A percentile compares a stretch with the other conserved stretches of the same genome.
phyloP scores from a whole-genome alignment of 2,329 filamentous ascomycete species.

The Penicillium thymicola region DNA sequence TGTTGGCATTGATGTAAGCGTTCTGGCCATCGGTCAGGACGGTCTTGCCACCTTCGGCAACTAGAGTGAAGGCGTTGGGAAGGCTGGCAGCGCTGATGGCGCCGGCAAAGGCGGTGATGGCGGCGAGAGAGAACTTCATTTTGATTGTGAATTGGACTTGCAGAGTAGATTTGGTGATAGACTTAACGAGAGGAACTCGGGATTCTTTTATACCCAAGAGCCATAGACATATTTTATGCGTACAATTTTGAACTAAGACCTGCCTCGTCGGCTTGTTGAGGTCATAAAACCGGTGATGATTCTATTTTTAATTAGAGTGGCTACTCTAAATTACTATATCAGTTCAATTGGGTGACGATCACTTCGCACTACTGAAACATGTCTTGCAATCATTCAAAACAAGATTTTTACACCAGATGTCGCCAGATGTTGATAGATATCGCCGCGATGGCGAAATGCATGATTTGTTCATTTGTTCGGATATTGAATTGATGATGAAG shows the following conservation, averaged over 20 bases:
- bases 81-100: conserved; percentile 22
- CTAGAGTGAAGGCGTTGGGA: conserved; percentile 27
- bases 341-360: conserved; percentile 7
- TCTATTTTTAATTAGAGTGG: conserved; percentile 4
- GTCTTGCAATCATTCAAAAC: conserved; percentile 11
- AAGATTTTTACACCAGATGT: not conserved
- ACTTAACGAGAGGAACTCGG: not conserved
- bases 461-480: not conserved
- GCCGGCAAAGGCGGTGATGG: conserved; percentile 21
- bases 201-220: not conserved
- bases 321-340: not conserved
- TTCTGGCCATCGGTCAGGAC: conserved; percentile 26
- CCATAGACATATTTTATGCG: not conserved
- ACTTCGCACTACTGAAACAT: conserved; percentile 14
- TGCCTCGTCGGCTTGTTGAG: not conserved
- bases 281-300: not conserved
- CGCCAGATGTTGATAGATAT: not conserved
- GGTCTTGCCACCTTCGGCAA: conserved; percentile 27
- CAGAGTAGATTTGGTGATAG: not conserved
- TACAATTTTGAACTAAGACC: not conserved
- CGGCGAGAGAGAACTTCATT: conserved; percentile 30
- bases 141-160: conserved; percentile 4
- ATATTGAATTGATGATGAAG: not conserved
- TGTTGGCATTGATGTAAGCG: conserved; percentile 21
- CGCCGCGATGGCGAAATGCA: not conserved